These are phyloP conservation scores for Prunella vulgaris DNA, from an alignment of 257 asterid species.

Conservation along the genomic window DNA sequence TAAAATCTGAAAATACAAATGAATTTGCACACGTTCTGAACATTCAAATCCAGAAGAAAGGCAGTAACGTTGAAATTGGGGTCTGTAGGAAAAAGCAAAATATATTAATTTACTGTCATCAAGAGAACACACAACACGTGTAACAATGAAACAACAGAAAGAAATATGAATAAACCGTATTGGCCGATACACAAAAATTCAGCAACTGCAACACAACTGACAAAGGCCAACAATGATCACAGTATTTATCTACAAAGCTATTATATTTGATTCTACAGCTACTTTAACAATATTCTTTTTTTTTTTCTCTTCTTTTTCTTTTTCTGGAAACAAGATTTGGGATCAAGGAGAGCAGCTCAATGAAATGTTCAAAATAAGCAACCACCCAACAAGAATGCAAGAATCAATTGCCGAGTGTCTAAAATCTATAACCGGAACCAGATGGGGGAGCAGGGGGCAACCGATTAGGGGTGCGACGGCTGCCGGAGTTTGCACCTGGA, in stretches of 20 bases:
- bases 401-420: slow-evolving; percentile 35
- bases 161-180: slow-evolving; percentile 3
- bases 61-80: neutral
- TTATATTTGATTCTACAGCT: slow-evolving; percentile 37
- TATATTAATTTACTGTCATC: neutral
- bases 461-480: slow-evolving; percentile 89
- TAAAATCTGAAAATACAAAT: too few species aligned
- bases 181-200: slow-evolving; percentile 39
- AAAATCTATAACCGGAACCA: slow-evolving; percentile 63
- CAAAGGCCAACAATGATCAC: slow-evolving; percentile 21
- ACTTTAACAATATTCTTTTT: slow-evolving; percentile 29
- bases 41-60: neutral
- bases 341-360: slow-evolving; percentile 38
- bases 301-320: too few species aligned
- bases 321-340: slow-evolving; percentile 28
- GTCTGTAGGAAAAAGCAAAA: neutral
- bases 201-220: slow-evolving; percentile 36
- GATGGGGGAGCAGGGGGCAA: slow-evolving; percentile 95
- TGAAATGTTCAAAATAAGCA: slow-evolving; percentile 29
- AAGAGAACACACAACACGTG: neutral
- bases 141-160: slow-evolving; percentile 16
- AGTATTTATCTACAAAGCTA: slow-evolving; percentile 61
- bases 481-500: slow-evolving; percentile 49
- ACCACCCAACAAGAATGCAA: slow-evolving; percentile 49
- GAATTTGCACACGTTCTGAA: neutral